Conservation (phyloP, 1,284 basidiomycete genomes). For the Neonothopanus nambi region DNA sequence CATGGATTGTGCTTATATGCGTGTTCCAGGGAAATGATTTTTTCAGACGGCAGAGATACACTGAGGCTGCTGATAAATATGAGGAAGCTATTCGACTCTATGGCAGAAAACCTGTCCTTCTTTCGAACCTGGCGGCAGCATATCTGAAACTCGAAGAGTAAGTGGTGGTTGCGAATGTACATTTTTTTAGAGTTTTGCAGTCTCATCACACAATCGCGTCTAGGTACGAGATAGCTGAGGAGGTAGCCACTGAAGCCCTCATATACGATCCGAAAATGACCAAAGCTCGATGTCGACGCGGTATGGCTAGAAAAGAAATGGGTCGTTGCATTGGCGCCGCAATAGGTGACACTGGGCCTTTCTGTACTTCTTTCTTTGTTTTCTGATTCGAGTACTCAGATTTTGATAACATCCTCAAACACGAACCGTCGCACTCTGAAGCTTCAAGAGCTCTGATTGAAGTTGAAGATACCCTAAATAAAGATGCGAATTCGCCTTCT, state of each 20-base stretch:
- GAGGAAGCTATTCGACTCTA: slow-evolving; percentile 24
- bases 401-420: too few species aligned
- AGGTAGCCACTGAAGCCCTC: slow-evolving; percentile 33
- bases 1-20: too few species aligned
- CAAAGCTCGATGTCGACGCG: slow-evolving; percentile 45
- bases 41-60: slow-evolving; percentile 30
- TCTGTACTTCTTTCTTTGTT: too few species aligned
- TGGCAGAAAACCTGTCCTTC: slow-evolving; percentile 29
- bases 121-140: slow-evolving; percentile 34
- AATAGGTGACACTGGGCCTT: too few species aligned
- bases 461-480: background rate
- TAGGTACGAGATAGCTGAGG: slow-evolving; percentile 1
- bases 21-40: slow-evolving; percentile 36
- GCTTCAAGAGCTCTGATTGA: too few species aligned
- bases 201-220: background rate
- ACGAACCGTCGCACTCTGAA: too few species aligned
- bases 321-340: slow-evolving; percentile 35
- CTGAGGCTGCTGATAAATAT: slow-evolving; percentile 27
- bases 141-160: slow-evolving; percentile 34
- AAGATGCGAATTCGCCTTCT: background rate
- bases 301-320: slow-evolving; percentile 40
- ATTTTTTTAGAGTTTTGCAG: background rate
- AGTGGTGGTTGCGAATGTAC: slow-evolving; percentile 12
- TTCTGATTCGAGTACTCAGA: too few species aligned
- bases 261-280: slow-evolving; percentile 40